A percentile compares a stretch with the other conserved stretches of the same genome.
phyloP scores from a whole-genome alignment of 176 grass and related monocot genomes.

The Carex pumila region DNA sequence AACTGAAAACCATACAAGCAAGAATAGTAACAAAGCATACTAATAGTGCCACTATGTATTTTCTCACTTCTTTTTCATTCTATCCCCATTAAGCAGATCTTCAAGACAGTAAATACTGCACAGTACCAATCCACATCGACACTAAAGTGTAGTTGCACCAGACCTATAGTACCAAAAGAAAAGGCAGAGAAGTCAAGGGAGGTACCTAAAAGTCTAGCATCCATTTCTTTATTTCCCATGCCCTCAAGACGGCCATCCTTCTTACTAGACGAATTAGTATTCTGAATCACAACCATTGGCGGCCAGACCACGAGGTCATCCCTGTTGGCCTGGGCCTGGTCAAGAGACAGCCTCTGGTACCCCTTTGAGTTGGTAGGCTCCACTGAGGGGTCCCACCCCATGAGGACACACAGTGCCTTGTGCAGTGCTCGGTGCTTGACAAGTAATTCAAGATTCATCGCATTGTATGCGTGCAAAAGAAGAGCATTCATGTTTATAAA shows the following conservation, averaged over 20 bases:
- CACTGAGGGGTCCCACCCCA: constrained; percentile 84
- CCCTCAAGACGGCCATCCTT: constrained; percentile 45
- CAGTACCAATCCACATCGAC: background rate
- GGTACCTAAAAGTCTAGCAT: constrained; percentile 88
- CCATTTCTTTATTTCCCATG: constrained; percentile 78
- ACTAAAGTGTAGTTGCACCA: background rate
- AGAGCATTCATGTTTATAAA: constrained; percentile 68
- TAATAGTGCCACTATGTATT: background rate
- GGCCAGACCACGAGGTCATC: constrained; percentile 95
- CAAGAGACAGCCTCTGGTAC: constrained; percentile 60
- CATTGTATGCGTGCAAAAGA: constrained; percentile 69
- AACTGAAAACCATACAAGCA: background rate
- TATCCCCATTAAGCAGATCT: background rate
- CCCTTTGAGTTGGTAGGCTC: constrained; percentile 58
- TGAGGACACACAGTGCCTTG: constrained; percentile 93
- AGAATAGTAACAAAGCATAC: background rate
- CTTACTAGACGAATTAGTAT: constrained; percentile 53
- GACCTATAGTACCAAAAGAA: background rate
- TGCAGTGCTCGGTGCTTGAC: constrained; percentile 90
- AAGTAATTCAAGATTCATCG: constrained; percentile 61
- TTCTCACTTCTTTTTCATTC: background rate
- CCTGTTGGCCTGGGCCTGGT: constrained; percentile 68
- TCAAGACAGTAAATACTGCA: background rate
- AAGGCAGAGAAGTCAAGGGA: background rate
- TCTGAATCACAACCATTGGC: constrained; percentile 77